phyloP scores from a whole-genome alignment of 129 eudicot species.

The Tagetes erecta region DNA sequence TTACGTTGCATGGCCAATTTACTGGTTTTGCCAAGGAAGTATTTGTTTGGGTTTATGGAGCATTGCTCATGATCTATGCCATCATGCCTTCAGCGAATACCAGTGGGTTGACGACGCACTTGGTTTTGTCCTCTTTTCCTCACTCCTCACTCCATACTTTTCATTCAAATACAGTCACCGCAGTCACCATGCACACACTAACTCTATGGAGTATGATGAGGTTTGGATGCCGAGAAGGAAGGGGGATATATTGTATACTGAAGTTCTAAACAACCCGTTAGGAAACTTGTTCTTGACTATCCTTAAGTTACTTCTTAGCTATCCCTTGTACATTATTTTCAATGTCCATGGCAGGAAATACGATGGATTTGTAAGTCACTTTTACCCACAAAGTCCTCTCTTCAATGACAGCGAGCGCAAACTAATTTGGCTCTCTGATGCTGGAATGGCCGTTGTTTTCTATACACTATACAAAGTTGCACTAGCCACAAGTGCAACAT shows the following conservation, averaged over 20 bases:
- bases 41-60: slow-evolving; percentile 31
- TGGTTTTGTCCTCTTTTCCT: slow-evolving; percentile 14
- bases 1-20: slow-evolving; percentile 32
- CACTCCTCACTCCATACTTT: slow-evolving; percentile 21
- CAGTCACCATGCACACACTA: slow-evolving; percentile 36
- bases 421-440: slow-evolving; percentile 19
- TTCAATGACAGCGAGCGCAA: slow-evolving; percentile 23
- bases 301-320: slow-evolving; percentile 25
- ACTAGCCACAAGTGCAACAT: slow-evolving; percentile 4
- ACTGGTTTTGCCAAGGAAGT: slow-evolving; percentile 32
- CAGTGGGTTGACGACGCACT: slow-evolving; percentile 22
- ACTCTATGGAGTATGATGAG: slow-evolving; percentile 35
- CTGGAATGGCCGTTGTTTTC: slow-evolving; percentile 1
- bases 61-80: slow-evolving; percentile 32
- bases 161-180: slow-evolving; percentile 32
- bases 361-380: slow-evolving; percentile 26
- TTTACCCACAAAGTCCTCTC: slow-evolving; percentile 15
- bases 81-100: slow-evolving; percentile 17
- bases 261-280: slow-evolving; percentile 30
- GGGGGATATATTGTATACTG: slow-evolving; percentile 16
- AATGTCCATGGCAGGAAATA: slow-evolving; percentile 24
- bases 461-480: slow-evolving; percentile 19
- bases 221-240: slow-evolving; percentile 32
- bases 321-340: slow-evolving; percentile 33
- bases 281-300: slow-evolving; percentile 24